phyloP scores from a whole-genome alignment of 805 yeast species.

The Zygosaccharomyces lentus region DNA sequence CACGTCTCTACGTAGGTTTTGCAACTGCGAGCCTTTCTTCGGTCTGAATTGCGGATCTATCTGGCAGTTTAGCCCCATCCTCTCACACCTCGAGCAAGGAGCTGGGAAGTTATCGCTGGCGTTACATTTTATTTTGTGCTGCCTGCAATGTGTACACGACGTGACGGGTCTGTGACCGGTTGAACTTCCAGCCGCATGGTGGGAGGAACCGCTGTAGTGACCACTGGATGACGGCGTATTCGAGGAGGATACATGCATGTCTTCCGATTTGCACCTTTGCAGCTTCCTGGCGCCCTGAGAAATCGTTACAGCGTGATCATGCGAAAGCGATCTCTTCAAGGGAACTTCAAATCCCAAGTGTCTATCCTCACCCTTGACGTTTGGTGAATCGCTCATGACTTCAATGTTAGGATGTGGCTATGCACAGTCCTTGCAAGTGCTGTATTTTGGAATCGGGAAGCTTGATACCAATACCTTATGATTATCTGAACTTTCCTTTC shows the following conservation, averaged over 20 bases:
- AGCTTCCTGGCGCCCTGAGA: slow-evolving; percentile 7
- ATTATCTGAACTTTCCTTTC: background rate
- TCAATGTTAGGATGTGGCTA: background rate
- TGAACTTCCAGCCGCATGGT: slow-evolving; percentile 8
- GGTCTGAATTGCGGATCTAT: slow-evolving; percentile 91
- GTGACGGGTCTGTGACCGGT: slow-evolving; percentile 81
- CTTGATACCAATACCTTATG: background rate
- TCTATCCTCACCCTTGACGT: slow-evolving; percentile 8
- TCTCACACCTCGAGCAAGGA: slow-evolving; percentile 78
- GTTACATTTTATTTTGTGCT: slow-evolving; percentile 89
- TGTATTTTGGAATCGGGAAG: background rate
- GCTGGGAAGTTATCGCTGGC: slow-evolving; percentile 79
- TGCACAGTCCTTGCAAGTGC: slow-evolving; percentile 3
- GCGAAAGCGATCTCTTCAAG: slow-evolving; percentile 9
- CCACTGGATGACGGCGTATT: background rate
- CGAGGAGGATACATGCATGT: slow-evolving; percentile 2
- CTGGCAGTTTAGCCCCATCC: slow-evolving; percentile 76
- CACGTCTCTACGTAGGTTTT: slow-evolving; percentile 76
- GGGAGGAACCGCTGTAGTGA: slow-evolving; percentile 5
- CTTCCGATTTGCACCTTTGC: slow-evolving; percentile 12
- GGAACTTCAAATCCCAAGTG: slow-evolving; percentile 3
- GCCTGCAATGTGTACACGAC: slow-evolving; percentile 90
- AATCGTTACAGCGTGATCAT: slow-evolving; percentile 7
- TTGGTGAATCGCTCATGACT: slow-evolving; percentile 9
- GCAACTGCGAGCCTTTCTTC: slow-evolving; percentile 86